Conservation (phyloP, 2,329 filamentous ascomycete species). For the Teratosphaeria zuluensis region DNA sequence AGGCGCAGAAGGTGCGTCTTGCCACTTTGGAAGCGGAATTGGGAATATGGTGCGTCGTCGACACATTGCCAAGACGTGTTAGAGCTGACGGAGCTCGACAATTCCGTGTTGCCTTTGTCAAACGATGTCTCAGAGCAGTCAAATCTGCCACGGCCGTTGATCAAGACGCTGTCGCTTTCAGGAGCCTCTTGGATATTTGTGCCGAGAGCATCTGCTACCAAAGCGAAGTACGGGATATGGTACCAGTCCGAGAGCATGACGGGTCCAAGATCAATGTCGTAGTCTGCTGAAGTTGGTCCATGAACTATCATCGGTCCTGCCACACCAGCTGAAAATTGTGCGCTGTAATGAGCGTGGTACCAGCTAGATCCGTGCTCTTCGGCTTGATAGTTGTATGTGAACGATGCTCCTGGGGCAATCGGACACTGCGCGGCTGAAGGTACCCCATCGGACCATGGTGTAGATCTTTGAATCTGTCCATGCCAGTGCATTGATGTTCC, state of each 20-base stretch:
- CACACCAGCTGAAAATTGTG: slow-evolving; percentile 23
- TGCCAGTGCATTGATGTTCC: slow-evolving; percentile 35
- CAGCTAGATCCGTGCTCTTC: slow-evolving; percentile 26
- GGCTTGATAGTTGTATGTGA: slow-evolving; percentile 32
- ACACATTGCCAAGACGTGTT: slow-evolving; percentile 18
- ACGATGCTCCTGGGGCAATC: slow-evolving; percentile 31
- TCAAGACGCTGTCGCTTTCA: slow-evolving; percentile 23
- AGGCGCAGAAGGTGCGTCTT: slow-evolving; percentile 34
- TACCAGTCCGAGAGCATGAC: slow-evolving; percentile 37
- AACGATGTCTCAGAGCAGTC: slow-evolving; percentile 18
- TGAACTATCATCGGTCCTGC: slow-evolving; percentile 24
- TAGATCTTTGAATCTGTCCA: slow-evolving; percentile 26
- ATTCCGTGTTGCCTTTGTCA: slow-evolving; percentile 7
- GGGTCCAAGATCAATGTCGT: slow-evolving; percentile 36
- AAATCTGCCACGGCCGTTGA: slow-evolving; percentile 22
- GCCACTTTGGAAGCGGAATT: slow-evolving; percentile 29
- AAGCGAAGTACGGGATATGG: slow-evolving; percentile 25
- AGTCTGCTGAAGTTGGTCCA: slow-evolving; percentile 28
- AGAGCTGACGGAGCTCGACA: slow-evolving; percentile 13
- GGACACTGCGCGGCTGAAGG: slow-evolving; percentile 32
- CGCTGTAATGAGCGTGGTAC: slow-evolving; percentile 32
- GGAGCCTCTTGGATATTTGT: slow-evolving; percentile 17
- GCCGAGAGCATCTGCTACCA: slow-evolving; percentile 24
- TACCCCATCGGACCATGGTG: slow-evolving; percentile 34
- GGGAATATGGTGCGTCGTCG: slow-evolving; percentile 18